These are phyloP conservation scores for Xylariaceae sp. DNA, from an alignment of 2,329 filamentous ascomycete species.

Conservation along the genomic window DNA sequence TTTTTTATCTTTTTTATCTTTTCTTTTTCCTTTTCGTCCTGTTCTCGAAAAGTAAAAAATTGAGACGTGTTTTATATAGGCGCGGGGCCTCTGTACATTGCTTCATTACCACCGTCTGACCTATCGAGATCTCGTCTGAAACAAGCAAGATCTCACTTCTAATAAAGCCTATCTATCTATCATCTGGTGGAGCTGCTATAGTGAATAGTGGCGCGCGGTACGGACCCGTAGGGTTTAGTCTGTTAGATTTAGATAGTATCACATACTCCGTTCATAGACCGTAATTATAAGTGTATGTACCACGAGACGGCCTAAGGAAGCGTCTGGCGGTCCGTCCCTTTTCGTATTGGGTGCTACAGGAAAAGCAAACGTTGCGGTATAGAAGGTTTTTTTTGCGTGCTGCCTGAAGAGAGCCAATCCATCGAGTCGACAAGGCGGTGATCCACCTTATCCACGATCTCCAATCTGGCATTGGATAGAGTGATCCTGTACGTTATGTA, in stretches of 20 bases:
- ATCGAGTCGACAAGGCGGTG: conserved; percentile 2
- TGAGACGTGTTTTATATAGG: background rate
- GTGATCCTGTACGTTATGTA: conserved; percentile 21
- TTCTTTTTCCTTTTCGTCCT: background rate
- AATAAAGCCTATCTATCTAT: background rate
- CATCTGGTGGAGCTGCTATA: background rate
- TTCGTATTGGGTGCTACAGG: background rate
- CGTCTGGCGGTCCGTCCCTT: background rate
- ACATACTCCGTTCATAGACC: too few species aligned
- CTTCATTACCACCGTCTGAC: background rate
- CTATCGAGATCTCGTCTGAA: background rate
- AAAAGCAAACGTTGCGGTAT: background rate
- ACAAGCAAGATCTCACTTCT: background rate
- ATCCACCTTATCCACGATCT: conserved; percentile 30
- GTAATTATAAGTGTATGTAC: too few species aligned
- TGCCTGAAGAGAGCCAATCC: background rate
- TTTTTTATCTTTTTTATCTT: conserved; percentile 13
- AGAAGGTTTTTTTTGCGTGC: background rate
- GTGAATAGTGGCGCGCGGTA: background rate
- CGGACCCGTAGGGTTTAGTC: too few species aligned
- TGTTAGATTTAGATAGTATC: too few species aligned
- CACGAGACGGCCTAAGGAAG: too few species aligned
- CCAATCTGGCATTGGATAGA: conserved; percentile 33
- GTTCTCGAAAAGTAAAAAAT: background rate
- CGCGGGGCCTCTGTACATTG: background rate